A percentile compares a stretch with the other conserved stretches of the same genome.
These are phyloP conservation scores for Picochlorum sp. DNA, from an alignment of 139 green algal species.

Conservation along the genomic window DNA sequence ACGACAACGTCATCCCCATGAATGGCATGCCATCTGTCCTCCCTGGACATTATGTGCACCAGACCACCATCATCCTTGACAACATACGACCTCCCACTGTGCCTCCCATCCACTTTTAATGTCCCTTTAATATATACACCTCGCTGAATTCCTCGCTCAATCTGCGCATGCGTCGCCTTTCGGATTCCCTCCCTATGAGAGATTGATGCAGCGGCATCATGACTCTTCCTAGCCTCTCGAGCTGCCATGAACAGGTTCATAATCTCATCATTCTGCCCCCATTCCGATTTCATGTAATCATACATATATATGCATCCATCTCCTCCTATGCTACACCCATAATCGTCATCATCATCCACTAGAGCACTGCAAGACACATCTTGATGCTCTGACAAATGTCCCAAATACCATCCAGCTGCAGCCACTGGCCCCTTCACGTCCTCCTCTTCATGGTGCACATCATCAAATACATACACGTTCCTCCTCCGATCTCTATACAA, in stretches of 20 bases:
- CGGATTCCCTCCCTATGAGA: constrained; percentile 15
- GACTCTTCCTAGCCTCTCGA: not conserved
- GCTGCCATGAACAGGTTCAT: not conserved
- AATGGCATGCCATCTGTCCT: not conserved
- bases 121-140: not conserved
- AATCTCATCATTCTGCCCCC: not conserved
- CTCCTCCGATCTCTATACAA: constrained; percentile 48
- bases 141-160: not conserved
- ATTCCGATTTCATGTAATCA: constrained; percentile 3
- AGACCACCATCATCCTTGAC: not conserved
- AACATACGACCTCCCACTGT: too few relatives aligned
- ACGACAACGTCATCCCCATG: constrained; percentile 19
- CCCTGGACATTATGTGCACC: not conserved
- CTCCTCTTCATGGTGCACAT: constrained; percentile 40
- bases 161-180: constrained; percentile 1
- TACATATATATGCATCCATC: not conserved
- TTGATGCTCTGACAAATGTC: constrained; percentile 23
- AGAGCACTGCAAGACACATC: constrained; percentile 8
- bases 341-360: not conserved
- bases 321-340: not conserved
- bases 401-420: constrained; percentile 32
- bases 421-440: constrained; percentile 8
- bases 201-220: constrained; percentile 1
- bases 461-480: constrained; percentile 44
- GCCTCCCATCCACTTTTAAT: too few relatives aligned